Evolutionary conservation across 352 stramenopile species (phyloP).

Genomic region (Phytopythium oedochilum): DNA sequence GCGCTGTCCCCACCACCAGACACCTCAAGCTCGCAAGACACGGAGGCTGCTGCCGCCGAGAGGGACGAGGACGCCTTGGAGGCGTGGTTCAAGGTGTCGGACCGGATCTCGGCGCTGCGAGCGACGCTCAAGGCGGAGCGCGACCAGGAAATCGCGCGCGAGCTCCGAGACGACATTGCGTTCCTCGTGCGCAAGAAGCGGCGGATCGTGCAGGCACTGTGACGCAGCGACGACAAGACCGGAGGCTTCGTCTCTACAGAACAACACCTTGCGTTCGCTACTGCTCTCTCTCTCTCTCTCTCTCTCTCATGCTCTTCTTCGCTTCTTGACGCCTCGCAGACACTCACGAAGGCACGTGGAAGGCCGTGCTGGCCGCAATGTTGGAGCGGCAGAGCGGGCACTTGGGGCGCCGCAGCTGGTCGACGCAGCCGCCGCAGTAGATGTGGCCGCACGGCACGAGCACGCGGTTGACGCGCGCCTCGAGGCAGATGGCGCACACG

Average conservation of each 20-base stretch:
- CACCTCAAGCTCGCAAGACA: neutral
- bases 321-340: neutral
- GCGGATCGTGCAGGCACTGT: neutral
- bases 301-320: too few species aligned
- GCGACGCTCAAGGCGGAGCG: neutral
- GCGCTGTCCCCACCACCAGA: too few species aligned
- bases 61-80: neutral
- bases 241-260: too few species aligned
- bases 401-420: slow-evolving; percentile 48
- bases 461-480: slow-evolving; percentile 78
- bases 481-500: slow-evolving; percentile 75
- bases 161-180: slow-evolving; percentile 1
- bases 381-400: slow-evolving; percentile 68
- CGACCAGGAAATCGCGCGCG: neutral
- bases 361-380: slow-evolving; percentile 54
- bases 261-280: neutral
- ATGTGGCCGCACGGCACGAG: slow-evolving; percentile 82
- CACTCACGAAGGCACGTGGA: slow-evolving; percentile 59
- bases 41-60: neutral
- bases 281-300: neutral
- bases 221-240: neutral
- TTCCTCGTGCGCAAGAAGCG: slow-evolving; percentile 7
- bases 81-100: slow-evolving; percentile 5
- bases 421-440: slow-evolving; percentile 66
- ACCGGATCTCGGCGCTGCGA: slow-evolving; percentile 1